Evolutionary conservation across 2,329 filamentous ascomycete genomes (phyloP), one percentile per base, ranked within the genome.

Genomic region (Alternaria ethzedia): DNA sequence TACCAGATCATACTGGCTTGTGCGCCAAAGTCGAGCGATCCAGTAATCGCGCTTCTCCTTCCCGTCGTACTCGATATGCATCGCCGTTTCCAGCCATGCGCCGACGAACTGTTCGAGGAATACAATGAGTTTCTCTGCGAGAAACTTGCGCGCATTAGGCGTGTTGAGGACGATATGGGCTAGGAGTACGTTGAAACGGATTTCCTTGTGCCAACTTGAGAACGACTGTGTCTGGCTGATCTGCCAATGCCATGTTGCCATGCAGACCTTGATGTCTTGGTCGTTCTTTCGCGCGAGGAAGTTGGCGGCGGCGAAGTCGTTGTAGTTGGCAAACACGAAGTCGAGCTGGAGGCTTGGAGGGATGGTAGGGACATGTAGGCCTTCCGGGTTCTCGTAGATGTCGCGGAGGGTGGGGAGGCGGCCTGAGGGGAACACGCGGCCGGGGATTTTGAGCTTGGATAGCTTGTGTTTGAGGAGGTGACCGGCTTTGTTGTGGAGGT

Each of bases 181-280:
- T 6, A 61, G 55, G 8, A 63, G 28, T 8, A 60, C 17, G 45
- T 64, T 64, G 46, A 46, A 54, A 12, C 61, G 52, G 12, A 57
- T 26, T 2, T 57, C 45, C 7, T 28, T n/a, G 43, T 60, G 46
- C 4, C 12, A 25, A 21, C 15, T 36, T 20, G 61, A 59, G 46
- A 64, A 50, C 4, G 61, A 64, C 26, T 60, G 61, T 5, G 26
- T 21, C n/a, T 41, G 25, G 54, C 59, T 57, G 30, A 60, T 45
- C 25, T 57, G 17, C 61, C 61, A 60, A 17, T 59, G 54, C 32
- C 30, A 63, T n/a, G 56, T 63, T 1, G 56, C 51, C 13, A 56
- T 44, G 4, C 28, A 41, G 15, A 59, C 13, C 7, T 44, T 15
- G 12, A 55, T 21, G 8, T 59, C 25, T n/a, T 50, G 50, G 12